Conservation (phyloP, 371 early-diverging fungal genomes). For the Apophysomyces sp. region DNA sequence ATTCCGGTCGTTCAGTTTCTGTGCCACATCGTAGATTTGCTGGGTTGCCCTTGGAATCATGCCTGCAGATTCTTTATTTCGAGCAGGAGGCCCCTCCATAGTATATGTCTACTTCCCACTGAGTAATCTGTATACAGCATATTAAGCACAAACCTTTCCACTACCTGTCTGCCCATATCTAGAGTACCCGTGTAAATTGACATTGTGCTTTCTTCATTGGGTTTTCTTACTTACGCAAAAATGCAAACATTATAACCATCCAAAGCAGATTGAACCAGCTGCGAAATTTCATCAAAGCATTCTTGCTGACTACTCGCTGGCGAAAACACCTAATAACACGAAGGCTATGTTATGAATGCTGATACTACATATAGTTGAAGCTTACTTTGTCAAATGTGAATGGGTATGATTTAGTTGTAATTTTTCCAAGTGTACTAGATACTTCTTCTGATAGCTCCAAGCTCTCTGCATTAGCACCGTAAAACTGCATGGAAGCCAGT, state of each 20-base stretch:
- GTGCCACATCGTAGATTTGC: slow-evolving; percentile 81
- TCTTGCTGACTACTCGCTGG: slow-evolving; percentile 71
- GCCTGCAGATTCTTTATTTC: slow-evolving; percentile 53
- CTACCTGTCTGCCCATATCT: slow-evolving; percentile 98
- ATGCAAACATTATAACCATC: slow-evolving; percentile 99
- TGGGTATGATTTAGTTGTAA: slow-evolving; percentile 55
- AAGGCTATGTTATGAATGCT: not conserved
- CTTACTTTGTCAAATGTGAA: slow-evolving; percentile 79
- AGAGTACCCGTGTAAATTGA: not conserved
- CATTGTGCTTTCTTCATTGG: not conserved
- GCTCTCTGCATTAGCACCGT: slow-evolving; percentile 51
- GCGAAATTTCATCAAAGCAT: slow-evolving; percentile 95
- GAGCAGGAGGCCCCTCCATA: slow-evolving; percentile 71
- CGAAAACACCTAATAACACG: slow-evolving; percentile 63
- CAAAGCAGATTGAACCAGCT: slow-evolving; percentile 92
- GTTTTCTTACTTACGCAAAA: slow-evolving; percentile 68
- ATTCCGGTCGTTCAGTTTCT: slow-evolving; percentile 73
- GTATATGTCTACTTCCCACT: slow-evolving; percentile 62
- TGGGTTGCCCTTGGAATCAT: slow-evolving; percentile 91
- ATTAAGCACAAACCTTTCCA: slow-evolving; percentile 70
- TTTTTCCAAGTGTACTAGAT: slow-evolving; percentile 36
- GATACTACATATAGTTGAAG: not conserved
- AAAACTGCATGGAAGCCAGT: slow-evolving; percentile 32
- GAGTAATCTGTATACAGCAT: not conserved
- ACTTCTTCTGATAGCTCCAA: slow-evolving; percentile 51